phyloP scores from a whole-genome alignment of 768 basidiomycete genomes.

The Nevesoporus exiguus region DNA sequence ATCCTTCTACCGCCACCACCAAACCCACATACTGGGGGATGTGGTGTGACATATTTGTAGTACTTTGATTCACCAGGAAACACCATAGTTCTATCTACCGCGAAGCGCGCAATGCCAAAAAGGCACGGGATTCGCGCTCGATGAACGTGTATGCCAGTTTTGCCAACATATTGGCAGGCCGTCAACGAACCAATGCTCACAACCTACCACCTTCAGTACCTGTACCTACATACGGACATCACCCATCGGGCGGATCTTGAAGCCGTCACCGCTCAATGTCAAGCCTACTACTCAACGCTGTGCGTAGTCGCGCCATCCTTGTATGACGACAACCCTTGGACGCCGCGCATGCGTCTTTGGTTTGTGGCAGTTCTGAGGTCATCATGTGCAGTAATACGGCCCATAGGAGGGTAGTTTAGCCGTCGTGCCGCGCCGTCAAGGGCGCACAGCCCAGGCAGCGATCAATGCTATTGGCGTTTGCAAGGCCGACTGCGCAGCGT shows the following conservation, averaged over 20 bases:
- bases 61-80: neutral
- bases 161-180: neutral
- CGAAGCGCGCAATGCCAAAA: constrained; percentile 5
- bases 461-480: neutral
- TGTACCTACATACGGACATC: neutral
- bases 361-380: constrained; percentile 12
- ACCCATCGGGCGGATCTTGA: constrained; percentile 18
- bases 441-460: constrained; percentile 18
- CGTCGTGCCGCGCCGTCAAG: constrained; percentile 6
- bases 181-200: constrained; percentile 12
- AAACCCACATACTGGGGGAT: neutral
- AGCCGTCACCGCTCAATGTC: constrained; percentile 3
- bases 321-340: constrained; percentile 6
- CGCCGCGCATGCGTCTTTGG: constrained; percentile 1
- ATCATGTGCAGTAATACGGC: constrained; percentile 5
- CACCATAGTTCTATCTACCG: neutral
- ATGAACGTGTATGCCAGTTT: constrained; percentile 4
- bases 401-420: constrained; percentile 2
- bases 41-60: neutral
- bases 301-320: neutral
- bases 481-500: neutral
- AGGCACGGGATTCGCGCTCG: neutral
- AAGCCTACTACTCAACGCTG: neutral
- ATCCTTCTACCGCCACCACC: neutral
- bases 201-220: constrained; percentile 2